Evolutionary conservation across 139 green algal species (phyloP).

Genomic region (Chlamydomonas sp.): DNA sequence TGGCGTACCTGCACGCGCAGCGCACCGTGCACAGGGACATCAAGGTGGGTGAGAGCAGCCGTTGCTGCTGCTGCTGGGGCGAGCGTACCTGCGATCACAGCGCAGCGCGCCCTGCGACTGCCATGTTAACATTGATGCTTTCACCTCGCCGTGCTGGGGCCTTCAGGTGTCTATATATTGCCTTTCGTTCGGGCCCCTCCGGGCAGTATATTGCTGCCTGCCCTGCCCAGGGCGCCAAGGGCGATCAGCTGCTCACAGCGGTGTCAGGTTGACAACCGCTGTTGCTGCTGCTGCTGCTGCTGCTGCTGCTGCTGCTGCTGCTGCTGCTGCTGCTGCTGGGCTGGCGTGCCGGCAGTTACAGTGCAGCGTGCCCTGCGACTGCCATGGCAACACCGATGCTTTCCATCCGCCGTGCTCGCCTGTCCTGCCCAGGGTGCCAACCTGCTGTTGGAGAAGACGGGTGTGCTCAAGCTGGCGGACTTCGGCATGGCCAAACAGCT

Average conservation of each 20-base stretch:
- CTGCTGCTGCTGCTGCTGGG: background rate
- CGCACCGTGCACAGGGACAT: constrained; percentile 80
- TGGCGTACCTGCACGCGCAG: constrained; percentile 89
- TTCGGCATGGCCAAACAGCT: constrained; percentile 86
- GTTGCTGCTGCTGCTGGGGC: no score
- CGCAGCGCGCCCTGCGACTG: no score
- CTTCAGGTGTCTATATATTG: no score
- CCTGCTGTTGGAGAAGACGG: constrained; percentile 68
- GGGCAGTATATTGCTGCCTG: no score
- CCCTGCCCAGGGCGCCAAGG: no score
- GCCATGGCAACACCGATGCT: background rate
- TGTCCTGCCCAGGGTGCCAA: constrained; percentile 65
- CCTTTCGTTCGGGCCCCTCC: no score
- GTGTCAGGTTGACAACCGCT: no score
- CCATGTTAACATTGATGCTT: no score
- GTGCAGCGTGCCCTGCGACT: background rate
- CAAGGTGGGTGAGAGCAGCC: constrained; percentile 18
- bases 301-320: background rate
- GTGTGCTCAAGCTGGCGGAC: constrained; percentile 80
- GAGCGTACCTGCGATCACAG: no score
- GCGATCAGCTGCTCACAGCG: no score
- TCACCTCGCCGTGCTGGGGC: no score
- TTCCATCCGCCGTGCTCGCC: background rate
- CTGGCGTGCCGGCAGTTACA: background rate
- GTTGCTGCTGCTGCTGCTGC: background rate